Evolutionary conservation across 805 yeast species (phyloP), one percentile per base, ranked within the genome.

Genomic region (Barnettozyma pratensis): DNA sequence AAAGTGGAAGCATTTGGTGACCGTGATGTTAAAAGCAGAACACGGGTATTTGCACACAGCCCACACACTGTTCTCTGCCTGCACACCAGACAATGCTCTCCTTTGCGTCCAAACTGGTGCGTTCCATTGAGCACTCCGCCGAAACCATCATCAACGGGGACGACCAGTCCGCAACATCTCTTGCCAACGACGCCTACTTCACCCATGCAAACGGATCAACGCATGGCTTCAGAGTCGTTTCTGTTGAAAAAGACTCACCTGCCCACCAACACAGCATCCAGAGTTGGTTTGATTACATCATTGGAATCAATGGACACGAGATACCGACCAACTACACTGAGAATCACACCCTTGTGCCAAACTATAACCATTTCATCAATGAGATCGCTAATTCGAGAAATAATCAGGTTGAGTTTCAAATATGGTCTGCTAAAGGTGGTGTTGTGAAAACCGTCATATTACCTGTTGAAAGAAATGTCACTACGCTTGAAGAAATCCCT

Each of bases 391-490:
- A 71, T 30, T 66, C 71, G 27, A 65, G 71, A 9, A 64, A 66
- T 6, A 61, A 68, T 37, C 64, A 72, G 4, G 67, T 86, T 6
- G 67, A 72, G 8, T 69, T 91, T 39, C 81, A 77, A 44, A 80
- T 88, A 2, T 91, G 96, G 96, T 81, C 80, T 41, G 94, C 96
- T 2, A 90, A 90, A 67, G 97, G 97, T 26, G 90, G 90, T 2
- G 60, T 73, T 7, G 59, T 68, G 37, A 67, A 81, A 54, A 70
- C 69, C n/a, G 66, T 76, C 5, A 55, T 61, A 1, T 50, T 71
- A 5, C 66, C 73, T 6, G 60, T 64, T 11, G 64, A 61, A 28
- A 5, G 29, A 35, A 37, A 60, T 14, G 65, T 61, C 3, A 58
- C 62, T 10, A 49, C 64, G 0, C 53, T 70, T 41, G 62, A 60